Conservation (phyloP, 768 basidiomycete genomes). For the Paxillus involutus region DNA sequence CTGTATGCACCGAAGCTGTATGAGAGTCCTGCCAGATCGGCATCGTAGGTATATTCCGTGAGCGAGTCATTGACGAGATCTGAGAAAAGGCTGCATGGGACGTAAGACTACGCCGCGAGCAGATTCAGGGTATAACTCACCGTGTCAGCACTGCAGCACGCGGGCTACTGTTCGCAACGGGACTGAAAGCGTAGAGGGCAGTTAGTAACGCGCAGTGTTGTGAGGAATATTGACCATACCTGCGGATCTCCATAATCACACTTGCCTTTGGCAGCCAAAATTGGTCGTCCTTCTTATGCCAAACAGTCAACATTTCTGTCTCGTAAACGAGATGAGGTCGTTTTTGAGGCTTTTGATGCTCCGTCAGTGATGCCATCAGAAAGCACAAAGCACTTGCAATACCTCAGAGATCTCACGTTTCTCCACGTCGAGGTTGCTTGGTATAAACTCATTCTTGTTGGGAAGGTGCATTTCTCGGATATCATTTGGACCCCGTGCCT, state of each 20-base stretch:
- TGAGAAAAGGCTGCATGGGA: constrained; percentile 59
- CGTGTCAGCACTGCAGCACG: constrained; percentile 72
- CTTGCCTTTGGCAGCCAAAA: constrained; percentile 95
- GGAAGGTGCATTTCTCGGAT: constrained; percentile 77
- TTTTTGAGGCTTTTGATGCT: constrained; percentile 56
- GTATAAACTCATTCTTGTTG: constrained; percentile 87
- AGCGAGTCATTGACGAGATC: constrained; percentile 88
- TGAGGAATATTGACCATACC: constrained; percentile 38
- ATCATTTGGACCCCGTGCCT: constrained; percentile 67
- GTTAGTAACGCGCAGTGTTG: not conserved
- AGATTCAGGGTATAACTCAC: constrained; percentile 34
- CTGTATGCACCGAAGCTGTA: constrained; percentile 66
- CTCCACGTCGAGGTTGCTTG: constrained; percentile 79
- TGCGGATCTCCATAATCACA: constrained; percentile 72
- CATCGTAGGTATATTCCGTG: constrained; percentile 89
- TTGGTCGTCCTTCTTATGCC: constrained; percentile 97
- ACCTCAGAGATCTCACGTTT: constrained; percentile 71
- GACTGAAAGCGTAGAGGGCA: constrained; percentile 36
- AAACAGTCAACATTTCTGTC: constrained; percentile 70
- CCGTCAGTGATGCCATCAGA: not conserved
- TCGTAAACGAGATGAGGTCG: constrained; percentile 77
- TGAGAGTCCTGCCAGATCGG: constrained; percentile 83
- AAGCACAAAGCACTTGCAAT: constrained; percentile 6
- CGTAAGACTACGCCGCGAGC: not conserved
- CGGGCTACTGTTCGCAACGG: constrained; percentile 59